Conservation (phyloP, 202 grass and related monocot species). For the Hordeum pubiflorum region DNA sequence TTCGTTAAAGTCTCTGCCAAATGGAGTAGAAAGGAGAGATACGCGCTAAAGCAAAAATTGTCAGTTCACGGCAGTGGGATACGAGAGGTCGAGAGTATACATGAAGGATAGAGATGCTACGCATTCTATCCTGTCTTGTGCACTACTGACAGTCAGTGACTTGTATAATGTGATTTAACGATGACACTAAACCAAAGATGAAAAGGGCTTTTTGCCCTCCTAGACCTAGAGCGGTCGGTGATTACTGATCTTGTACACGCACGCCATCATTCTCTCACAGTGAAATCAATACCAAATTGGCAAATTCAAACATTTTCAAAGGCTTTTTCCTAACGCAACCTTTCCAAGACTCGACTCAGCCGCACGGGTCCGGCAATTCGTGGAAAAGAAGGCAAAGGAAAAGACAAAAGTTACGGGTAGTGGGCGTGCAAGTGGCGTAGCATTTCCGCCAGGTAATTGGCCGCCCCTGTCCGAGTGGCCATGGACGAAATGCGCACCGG, state of each 20-base stretch:
- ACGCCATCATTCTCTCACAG: neutral
- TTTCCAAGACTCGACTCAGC: neutral
- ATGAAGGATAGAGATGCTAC: neutral
- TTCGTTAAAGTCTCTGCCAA: neutral
- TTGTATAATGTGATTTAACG: neutral
- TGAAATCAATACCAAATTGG: neutral
- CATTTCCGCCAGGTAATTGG: constrained; percentile 26
- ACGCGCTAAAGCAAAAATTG: neutral
- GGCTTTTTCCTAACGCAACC: neutral
- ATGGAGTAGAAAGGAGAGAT: neutral
- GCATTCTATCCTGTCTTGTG: neutral
- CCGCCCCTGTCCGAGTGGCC: neutral
- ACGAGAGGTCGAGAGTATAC: too few relatives aligned
- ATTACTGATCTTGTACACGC: neutral
- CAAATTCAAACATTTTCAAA: neutral
- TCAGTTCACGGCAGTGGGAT: neutral
- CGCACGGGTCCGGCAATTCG: neutral
- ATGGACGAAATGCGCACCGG: neutral
- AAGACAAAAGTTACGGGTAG: constrained; percentile 15
- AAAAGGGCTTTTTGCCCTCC: neutral
- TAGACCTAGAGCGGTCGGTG: neutral
- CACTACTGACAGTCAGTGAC: neutral
- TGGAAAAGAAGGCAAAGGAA: neutral
- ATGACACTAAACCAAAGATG: neutral
- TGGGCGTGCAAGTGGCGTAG: constrained; percentile 22